Evolutionary conservation across 2,329 filamentous ascomycete species (phyloP).

Genomic region (Cercospora nicotianae): DNA sequence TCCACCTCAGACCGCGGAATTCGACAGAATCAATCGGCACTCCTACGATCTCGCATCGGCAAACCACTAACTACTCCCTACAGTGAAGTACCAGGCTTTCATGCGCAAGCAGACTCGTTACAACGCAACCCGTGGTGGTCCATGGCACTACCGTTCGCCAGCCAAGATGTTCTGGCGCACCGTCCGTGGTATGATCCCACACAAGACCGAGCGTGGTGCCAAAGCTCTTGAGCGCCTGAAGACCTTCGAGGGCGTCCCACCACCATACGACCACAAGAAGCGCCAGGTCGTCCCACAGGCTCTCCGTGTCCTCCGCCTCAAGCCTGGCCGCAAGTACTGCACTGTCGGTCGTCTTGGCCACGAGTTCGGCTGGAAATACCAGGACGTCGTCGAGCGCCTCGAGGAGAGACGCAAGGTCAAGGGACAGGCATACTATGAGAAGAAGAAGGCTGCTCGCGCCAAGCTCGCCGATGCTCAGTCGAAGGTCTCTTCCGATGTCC

Average conservation of each 20-base stretch:
- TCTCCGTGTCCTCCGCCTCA: conserved; percentile 90
- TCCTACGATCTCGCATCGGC: background rate
- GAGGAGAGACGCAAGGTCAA: conserved; percentile 99
- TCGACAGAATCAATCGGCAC: conserved; percentile 10
- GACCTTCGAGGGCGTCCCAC: conserved; percentile 99
- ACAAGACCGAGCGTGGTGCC: conserved; percentile 98
- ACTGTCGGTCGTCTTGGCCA: conserved; percentile 95
- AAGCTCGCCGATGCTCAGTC: conserved; percentile 92
- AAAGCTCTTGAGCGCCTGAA: conserved; percentile 97
- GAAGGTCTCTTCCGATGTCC: conserved; percentile 81
- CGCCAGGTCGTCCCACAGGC: conserved; percentile 99
- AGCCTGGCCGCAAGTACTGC: conserved; percentile 99
- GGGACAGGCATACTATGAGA: conserved; percentile 98
- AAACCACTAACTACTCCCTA: conserved; percentile 36
- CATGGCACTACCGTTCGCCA: conserved; percentile 99
- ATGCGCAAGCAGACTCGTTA: conserved; percentile 99
- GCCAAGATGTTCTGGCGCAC: conserved; percentile 99
- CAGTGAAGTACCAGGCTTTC: conserved; percentile 99
- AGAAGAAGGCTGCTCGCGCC: conserved; percentile 95
- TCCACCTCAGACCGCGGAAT: conserved; percentile 42
- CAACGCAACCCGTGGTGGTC: conserved; percentile 99
- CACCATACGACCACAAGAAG: conserved; percentile 99
- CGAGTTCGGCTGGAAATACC: conserved; percentile 99
- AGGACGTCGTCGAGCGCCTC: conserved; percentile 96
- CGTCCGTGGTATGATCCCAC: conserved; percentile 99